A percentile compares a stretch with the other conserved stretches of the same genome.
These are phyloP conservation scores for Umbelopsis sp. DNA, from an alignment of 371 early-diverging fungal genomes.

Conservation along the genomic window DNA sequence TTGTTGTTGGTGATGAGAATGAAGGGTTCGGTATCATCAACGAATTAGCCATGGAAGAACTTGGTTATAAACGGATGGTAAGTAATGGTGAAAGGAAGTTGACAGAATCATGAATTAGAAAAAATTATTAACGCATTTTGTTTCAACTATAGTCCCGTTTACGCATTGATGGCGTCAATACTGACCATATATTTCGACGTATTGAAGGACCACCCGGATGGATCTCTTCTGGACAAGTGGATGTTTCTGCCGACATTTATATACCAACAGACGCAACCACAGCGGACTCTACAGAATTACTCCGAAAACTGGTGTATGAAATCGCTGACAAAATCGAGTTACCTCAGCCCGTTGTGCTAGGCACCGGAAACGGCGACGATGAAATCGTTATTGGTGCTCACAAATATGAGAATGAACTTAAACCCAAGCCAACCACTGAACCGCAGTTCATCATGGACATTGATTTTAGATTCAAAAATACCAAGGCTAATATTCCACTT, in stretches of 20 bases:
- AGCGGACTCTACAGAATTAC: slow-evolving; percentile 53
- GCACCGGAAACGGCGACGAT: slow-evolving; percentile 54
- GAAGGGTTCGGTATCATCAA: slow-evolving; percentile 50
- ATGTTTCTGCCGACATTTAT: slow-evolving; percentile 75
- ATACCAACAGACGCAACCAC: slow-evolving; percentile 70
- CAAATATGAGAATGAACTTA: slow-evolving; percentile 22
- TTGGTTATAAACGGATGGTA: slow-evolving; percentile 55
- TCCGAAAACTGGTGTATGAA: slow-evolving; percentile 75
- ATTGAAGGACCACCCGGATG: slow-evolving; percentile 91
- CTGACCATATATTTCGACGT: slow-evolving; percentile 89
- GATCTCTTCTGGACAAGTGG: slow-evolving; percentile 90
- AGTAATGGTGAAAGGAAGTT: not conserved
- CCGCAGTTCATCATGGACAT: slow-evolving; percentile 64
- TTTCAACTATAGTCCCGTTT: slow-evolving; percentile 66
- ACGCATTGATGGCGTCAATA: slow-evolving; percentile 88
- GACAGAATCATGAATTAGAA: not conserved
- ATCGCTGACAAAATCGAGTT: slow-evolving; percentile 81
- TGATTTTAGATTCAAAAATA: slow-evolving; percentile 85
- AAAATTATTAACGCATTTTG: not conserved
- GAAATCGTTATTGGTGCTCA: slow-evolving; percentile 50
- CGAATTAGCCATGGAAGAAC: slow-evolving; percentile 45
- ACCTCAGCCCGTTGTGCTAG: slow-evolving; percentile 54
- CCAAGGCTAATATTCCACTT: slow-evolving; percentile 88
- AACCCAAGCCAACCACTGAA: slow-evolving; percentile 3
- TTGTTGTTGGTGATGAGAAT: slow-evolving; percentile 49